phyloP scores from a whole-genome alignment of 2,329 filamentous ascomycete genomes.

The Fusarium mexicanum region DNA sequence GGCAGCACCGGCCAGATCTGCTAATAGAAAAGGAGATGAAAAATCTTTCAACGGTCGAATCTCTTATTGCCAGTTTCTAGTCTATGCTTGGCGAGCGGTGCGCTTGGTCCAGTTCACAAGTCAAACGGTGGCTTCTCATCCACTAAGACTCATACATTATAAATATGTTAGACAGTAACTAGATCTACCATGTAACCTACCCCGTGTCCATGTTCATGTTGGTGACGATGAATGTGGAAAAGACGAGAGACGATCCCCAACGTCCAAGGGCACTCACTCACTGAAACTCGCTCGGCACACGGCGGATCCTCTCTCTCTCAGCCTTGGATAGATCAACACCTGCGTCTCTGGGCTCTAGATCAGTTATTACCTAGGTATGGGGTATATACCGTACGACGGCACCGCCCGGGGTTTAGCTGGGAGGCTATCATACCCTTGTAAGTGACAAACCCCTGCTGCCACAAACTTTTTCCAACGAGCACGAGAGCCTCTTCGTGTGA shows the following conservation, averaged over 20 bases:
- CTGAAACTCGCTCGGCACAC: constrained; percentile 9
- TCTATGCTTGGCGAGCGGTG: constrained; percentile 4
- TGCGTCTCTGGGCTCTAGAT: neutral
- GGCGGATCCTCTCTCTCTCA: neutral
- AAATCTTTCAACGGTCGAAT: constrained; percentile 11
- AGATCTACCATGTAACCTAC: constrained; percentile 18
- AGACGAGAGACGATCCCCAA: neutral
- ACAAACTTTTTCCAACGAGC: constrained; percentile 13
- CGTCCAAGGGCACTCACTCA: neutral
- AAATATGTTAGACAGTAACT: neutral
- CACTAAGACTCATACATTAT: constrained; percentile 1
- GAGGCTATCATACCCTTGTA: constrained; percentile 6
- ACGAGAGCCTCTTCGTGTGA: constrained; percentile 6
- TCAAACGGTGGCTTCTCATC: neutral
- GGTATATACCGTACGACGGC: constrained; percentile 28
- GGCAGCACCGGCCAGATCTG: constrained; percentile 1
- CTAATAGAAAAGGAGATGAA: neutral
- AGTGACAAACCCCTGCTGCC: constrained; percentile 15
- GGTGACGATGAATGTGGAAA: neutral
- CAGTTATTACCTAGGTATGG: constrained; percentile 4
- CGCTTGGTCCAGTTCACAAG: neutral
- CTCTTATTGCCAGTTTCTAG: neutral
- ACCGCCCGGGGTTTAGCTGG: constrained; percentile 7
- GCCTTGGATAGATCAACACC: constrained; percentile 6
- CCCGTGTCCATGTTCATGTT: constrained; percentile 3